These are phyloP conservation scores for Candida peoriensis DNA, from an alignment of 805 yeast genomes.

Conservation along the genomic window DNA sequence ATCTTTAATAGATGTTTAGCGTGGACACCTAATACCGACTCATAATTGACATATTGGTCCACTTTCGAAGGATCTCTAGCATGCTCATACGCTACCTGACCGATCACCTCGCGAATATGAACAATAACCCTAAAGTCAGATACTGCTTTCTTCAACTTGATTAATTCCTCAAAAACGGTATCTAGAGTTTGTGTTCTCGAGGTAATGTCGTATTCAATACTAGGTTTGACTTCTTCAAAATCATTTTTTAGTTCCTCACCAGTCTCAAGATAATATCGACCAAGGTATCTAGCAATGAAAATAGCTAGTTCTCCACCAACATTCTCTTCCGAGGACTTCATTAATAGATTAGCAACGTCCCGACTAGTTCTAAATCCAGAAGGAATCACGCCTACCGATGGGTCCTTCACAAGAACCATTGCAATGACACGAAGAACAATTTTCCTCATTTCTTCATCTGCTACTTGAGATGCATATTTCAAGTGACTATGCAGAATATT, in stretches of 20 bases:
- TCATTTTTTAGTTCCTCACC: constrained; percentile 9
- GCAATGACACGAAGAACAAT: constrained; percentile 11
- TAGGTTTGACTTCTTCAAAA: constrained; percentile 3
- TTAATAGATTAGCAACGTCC: constrained; percentile 12
- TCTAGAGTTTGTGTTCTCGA: constrained; percentile 22
- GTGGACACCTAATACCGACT: constrained; percentile 12
- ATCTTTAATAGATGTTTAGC: constrained; percentile 7
- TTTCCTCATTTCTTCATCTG: constrained; percentile 1
- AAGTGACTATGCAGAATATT: constrained; percentile 7
- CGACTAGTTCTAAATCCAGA: constrained; percentile 7
- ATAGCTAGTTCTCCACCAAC: constrained; percentile 2
- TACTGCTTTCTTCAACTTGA: constrained; percentile 12
- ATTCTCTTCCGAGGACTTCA: constrained; percentile 1
- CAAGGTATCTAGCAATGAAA: constrained; percentile 20
- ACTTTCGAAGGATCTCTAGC: constrained; percentile 10
- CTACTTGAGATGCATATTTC: constrained; percentile 7
- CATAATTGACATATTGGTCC: constrained; percentile 8
- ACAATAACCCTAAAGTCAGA: constrained; percentile 16
- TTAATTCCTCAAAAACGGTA: constrained; percentile 25
- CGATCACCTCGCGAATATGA: constrained; percentile 36
- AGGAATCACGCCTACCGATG: constrained; percentile 3
- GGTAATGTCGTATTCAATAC: constrained; percentile 15
- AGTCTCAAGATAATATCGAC: constrained; percentile 14
- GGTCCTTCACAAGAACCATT: constrained; percentile 9
- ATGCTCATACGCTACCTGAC: constrained; percentile 31